A percentile compares a stretch with the other conserved stretches of the same genome.
Evolutionary conservation across 495 filamentous ascomycete genomes (phyloP).

Genomic region (Pseudoneurospora amorphoporcata): DNA sequence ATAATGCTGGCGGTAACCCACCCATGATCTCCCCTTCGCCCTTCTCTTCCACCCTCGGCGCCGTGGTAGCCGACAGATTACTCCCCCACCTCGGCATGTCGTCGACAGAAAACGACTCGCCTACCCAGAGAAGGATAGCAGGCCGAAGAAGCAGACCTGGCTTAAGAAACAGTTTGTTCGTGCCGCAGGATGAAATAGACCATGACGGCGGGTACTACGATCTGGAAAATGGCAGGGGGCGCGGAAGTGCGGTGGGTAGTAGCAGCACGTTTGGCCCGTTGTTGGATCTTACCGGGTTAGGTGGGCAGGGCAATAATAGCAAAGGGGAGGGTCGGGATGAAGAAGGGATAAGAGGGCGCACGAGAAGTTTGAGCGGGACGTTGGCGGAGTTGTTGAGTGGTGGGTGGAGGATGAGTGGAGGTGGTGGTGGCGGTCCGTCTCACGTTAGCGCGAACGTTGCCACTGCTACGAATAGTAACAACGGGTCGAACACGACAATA

Average conservation of each 20-base stretch:
- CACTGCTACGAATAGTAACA: not conserved
- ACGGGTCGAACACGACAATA: not conserved
- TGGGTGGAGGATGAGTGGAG: not conserved
- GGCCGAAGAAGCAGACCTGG: conserved; percentile 23
- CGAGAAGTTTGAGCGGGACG: conserved; percentile 42
- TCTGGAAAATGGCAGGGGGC: not conserved
- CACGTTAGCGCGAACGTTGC: not conserved
- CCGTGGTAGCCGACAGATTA: conserved; percentile 35
- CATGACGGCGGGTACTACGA: conserved; percentile 5
- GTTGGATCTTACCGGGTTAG: not conserved
- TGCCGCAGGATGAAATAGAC: conserved; percentile 23
- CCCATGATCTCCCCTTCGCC: conserved; percentile 38
- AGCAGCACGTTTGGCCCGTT: conserved; percentile 7
- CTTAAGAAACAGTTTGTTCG: conserved; percentile 33
- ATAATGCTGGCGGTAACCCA: conserved; percentile 1
- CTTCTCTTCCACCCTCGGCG: conserved; percentile 36
- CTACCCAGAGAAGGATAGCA: conserved; percentile 9
- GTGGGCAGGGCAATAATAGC: not conserved
- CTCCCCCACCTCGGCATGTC: conserved; percentile 22
- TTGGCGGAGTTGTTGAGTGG: conserved; percentile 34
- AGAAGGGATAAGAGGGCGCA: conserved; percentile 21
- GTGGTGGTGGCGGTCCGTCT: not conserved
- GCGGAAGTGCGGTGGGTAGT: conserved; percentile 1
- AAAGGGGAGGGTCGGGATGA: not conserved
- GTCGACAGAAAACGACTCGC: not conserved